Evolutionary conservation across 768 basidiomycete species (phyloP).

Genomic region (Collybiopsis confluens): DNA sequence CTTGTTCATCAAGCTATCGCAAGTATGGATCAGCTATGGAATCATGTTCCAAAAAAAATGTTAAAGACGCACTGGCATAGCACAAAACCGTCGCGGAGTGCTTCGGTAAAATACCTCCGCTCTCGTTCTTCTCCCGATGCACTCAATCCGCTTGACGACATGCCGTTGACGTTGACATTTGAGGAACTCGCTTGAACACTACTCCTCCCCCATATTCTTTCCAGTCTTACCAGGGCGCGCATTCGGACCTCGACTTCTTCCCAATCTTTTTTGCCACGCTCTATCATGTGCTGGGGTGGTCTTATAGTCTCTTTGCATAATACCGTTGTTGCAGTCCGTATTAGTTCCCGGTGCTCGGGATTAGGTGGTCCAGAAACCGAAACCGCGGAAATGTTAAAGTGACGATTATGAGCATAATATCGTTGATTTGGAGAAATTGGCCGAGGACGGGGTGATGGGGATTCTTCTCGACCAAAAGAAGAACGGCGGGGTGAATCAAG

Average conservation of each 20-base stretch:
- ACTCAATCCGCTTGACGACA: slow-evolving; percentile 33
- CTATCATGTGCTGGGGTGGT: slow-evolving; percentile 53
- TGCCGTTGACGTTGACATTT: slow-evolving; percentile 28
- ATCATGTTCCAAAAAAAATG: slow-evolving; percentile 9
- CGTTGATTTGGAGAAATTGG: slow-evolving; percentile 44
- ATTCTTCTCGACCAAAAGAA: slow-evolving; percentile 36
- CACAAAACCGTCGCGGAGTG: slow-evolving; percentile 78
- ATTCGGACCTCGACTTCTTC: slow-evolving; percentile 72
- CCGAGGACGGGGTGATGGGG: slow-evolving; percentile 43
- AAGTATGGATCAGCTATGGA: slow-evolving; percentile 4
- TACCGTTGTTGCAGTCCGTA: slow-evolving; percentile 59
- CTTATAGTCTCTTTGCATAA: slow-evolving; percentile 64
- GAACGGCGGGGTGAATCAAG: slow-evolving; percentile 31
- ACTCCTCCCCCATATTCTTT: slow-evolving; percentile 74
- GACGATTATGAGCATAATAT: slow-evolving; percentile 48
- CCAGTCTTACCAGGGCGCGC: slow-evolving; percentile 57
- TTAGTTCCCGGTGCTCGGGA: slow-evolving; percentile 61
- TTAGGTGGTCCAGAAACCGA: slow-evolving; percentile 47
- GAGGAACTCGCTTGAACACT: slow-evolving; percentile 41
- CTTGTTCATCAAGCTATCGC: slow-evolving; percentile 72
- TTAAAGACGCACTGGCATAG: slow-evolving; percentile 76
- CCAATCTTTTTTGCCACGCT: slow-evolving; percentile 54
- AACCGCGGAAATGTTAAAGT: slow-evolving; percentile 55
- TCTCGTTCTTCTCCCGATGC: slow-evolving; percentile 72
- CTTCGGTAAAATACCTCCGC: slow-evolving; percentile 66